These are phyloP conservation scores for Lactarius indigo DNA, from an alignment of 768 basidiomycete species.

Conservation along the genomic window DNA sequence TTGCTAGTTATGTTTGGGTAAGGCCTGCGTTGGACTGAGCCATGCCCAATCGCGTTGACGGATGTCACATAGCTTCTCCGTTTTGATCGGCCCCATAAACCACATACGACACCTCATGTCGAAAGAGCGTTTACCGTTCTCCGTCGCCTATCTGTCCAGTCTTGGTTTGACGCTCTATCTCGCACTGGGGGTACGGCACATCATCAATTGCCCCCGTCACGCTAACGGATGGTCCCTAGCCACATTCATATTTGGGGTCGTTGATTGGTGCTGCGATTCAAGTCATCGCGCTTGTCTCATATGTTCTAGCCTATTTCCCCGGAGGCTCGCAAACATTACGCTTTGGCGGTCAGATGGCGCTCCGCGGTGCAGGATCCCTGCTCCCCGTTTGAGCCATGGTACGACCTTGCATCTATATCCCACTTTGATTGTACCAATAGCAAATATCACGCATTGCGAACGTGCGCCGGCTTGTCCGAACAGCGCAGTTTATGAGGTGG, in stretches of 20 bases:
- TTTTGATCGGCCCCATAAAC: conserved; percentile 87
- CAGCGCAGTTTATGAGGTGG: too few species aligned
- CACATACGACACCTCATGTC: conserved; percentile 87
- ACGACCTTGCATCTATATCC: conserved; percentile 4
- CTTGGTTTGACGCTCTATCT: conserved; percentile 89
- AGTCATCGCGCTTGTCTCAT: conserved; percentile 81
- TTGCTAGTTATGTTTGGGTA: conserved; percentile 96
- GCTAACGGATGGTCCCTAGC: conserved; percentile 40
- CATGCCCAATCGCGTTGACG: neutral
- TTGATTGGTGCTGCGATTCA: conserved; percentile 79
- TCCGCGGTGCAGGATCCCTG: conserved; percentile 80
- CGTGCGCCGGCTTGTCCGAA: neutral
- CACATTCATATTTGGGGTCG: conserved; percentile 82
- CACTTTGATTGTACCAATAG: conserved; percentile 13
- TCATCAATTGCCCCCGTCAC: neutral
- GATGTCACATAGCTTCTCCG: conserved; percentile 54
- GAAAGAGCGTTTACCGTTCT: conserved; percentile 81
- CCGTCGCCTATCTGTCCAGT: conserved; percentile 75
- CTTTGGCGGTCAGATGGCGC: conserved; percentile 73
- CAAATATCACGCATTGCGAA: neutral
- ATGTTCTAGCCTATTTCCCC: conserved; percentile 94
- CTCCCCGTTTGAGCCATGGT: conserved; percentile 59
- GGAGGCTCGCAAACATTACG: conserved; percentile 79
- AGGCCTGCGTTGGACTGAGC: conserved; percentile 28
- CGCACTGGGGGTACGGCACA: conserved; percentile 70